phyloP scores from a whole-genome alignment of 2,329 filamentous ascomycete genomes.

The Bertia moriformis region DNA sequence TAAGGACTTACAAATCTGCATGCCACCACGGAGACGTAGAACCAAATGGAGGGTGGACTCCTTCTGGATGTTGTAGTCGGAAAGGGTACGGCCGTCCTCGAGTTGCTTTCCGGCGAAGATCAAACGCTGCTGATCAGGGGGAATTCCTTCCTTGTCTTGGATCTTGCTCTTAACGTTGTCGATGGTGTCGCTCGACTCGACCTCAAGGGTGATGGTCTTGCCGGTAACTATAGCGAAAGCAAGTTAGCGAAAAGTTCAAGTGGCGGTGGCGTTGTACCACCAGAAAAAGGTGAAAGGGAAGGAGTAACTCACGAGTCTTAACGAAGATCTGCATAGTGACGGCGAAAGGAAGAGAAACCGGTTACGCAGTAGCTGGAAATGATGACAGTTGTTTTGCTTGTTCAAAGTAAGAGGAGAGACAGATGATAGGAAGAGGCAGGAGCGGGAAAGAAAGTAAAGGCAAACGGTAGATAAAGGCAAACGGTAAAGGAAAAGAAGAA shows the following conservation, averaged over 20 bases:
- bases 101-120: not conserved
- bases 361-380: too few relatives aligned
- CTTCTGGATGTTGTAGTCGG: not conserved
- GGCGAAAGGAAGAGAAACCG: too few relatives aligned
- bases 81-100: not conserved
- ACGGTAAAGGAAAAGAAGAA: not conserved
- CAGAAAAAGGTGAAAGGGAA: not conserved
- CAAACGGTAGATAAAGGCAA: not conserved
- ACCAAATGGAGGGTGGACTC: not conserved
- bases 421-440: not conserved
- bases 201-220: constrained; percentile 53
- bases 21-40: not conserved
- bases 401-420: not conserved
- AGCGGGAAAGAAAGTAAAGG: not conserved
- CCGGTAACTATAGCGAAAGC: constrained; percentile 17
- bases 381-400: not conserved
- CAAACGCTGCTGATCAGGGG: constrained; percentile 22
- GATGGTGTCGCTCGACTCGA: constrained; percentile 51
- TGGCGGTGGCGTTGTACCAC: too few relatives aligned
- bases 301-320: constrained; percentile 11
- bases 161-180: constrained; percentile 59
- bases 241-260: not conserved
- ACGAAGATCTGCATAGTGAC: constrained; percentile 12
- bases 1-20: too few relatives aligned
- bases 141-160: constrained; percentile 59